Evolutionary conservation across 495 filamentous ascomycete genomes (phyloP).

Genomic region (Aspergillus taichungensis): DNA sequence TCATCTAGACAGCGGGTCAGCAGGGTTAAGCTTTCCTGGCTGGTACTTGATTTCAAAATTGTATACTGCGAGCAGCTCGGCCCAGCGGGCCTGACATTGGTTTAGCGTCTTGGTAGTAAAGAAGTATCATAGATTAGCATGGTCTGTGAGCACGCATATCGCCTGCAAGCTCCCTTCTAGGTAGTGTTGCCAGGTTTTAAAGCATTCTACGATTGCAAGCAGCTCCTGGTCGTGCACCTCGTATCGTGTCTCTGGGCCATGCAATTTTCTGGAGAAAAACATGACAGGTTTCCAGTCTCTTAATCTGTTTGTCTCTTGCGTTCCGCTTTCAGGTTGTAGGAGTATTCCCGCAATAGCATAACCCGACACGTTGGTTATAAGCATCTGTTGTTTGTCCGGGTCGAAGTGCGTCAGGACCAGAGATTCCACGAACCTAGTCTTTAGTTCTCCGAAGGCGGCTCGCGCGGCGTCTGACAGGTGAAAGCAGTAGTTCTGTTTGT

Average conservation of each 20-base stretch:
- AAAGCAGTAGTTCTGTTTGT: too few species aligned
- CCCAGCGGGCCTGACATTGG: constrained; percentile 10
- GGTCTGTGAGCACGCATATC: constrained; percentile 9
- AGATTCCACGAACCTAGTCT: too few species aligned
- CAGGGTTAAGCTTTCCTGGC: constrained; percentile 12
- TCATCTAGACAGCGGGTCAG: constrained; percentile 3
- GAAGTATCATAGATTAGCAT: constrained; percentile 17
- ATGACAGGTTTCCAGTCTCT: too few species aligned
- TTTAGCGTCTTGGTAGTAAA: constrained; percentile 14
- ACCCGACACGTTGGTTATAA: too few species aligned
- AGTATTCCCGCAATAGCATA: too few species aligned
- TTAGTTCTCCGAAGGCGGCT: too few species aligned
- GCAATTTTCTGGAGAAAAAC: constrained; percentile 19
- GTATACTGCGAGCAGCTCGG: constrained; percentile 15
- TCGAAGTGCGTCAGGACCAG: too few species aligned
- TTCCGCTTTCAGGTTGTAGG: constrained; percentile 1
- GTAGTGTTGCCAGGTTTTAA: constrained; percentile 8
- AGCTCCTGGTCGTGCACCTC: constrained; percentile 23
- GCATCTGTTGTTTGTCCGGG: too few species aligned
- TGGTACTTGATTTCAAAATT: constrained; percentile 21
- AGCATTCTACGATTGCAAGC: constrained; percentile 8
- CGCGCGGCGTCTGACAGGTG: too few species aligned
- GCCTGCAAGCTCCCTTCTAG: too few species aligned
- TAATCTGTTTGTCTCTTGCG: constrained; percentile 3
- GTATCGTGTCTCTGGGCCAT: constrained; percentile 15